A percentile compares a stretch with the other conserved stretches of the same genome.
Evolutionary conservation across 78 protist species (phyloP).

Genomic region (Dictyostelium citrinum): DNA sequence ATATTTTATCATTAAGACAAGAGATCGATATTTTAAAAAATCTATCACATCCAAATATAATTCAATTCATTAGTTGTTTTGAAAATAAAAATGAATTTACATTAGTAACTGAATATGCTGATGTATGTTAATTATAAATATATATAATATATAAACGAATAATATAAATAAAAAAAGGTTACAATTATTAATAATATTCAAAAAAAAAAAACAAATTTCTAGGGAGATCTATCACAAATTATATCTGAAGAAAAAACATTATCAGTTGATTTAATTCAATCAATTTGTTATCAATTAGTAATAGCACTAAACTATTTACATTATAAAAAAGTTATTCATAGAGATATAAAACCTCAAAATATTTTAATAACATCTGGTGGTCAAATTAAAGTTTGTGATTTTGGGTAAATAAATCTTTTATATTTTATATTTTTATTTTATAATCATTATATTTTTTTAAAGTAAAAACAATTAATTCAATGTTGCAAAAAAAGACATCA

Average conservation of each 20-base stretch:
- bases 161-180: not conserved
- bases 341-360: slow-evolving; percentile 96
- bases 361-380: slow-evolving; percentile 88
- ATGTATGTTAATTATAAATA: too few relatives aligned
- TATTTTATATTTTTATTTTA: not conserved
- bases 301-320: slow-evolving; percentile 90
- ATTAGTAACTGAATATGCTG: slow-evolving; percentile 89
- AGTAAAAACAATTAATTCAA: too few relatives aligned
- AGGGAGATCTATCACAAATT: slow-evolving; percentile 10
- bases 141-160: too few relatives aligned
- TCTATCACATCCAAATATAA: slow-evolving; percentile 90
- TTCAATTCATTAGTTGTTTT: slow-evolving; percentile 85
- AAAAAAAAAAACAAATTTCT: not conserved
- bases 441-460: too few relatives aligned
- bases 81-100: slow-evolving; percentile 85
- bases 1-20: slow-evolving; percentile 72
- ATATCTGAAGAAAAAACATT: not conserved
- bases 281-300: slow-evolving; percentile 86
- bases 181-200: not conserved
- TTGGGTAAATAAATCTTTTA: slow-evolving; percentile 60
- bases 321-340: slow-evolving; percentile 89
- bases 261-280: slow-evolving; percentile 64
- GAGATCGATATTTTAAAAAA: slow-evolving; percentile 86
- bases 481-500: too few relatives aligned
- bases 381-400: slow-evolving; percentile 89